Base-by-base conservation (phyloP, 2,329 filamentous ascomycete genomes). In the Calonectria pseudoreteaudii region DNA sequence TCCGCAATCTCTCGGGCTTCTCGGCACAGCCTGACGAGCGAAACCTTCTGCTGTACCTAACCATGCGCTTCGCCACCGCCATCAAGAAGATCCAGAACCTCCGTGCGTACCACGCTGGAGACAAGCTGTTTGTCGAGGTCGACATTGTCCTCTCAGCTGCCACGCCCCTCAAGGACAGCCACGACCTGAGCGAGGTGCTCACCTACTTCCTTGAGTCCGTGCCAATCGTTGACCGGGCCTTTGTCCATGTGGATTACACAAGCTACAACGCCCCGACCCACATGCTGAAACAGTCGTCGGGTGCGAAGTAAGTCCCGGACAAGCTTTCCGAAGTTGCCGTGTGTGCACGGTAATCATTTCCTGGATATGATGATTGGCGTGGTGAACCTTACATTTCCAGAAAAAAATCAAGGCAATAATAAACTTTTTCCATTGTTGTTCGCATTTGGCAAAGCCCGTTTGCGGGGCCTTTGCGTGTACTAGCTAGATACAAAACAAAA, bases 51-150 rank as follows among this genome's bases (percentile, higher is more conserved):
- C 88, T 98, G 1, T 98, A 98, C 85, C 90, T 98, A 78, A 97
- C 95, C 1, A 98, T 98, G 94, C 93, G 96, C 26, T 98, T 98
- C 82, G 95, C 95, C 58, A 95, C 94, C 78, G 94, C 94, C 16
- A 97, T 98, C 81, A 92, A 91, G 81, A 93, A 95, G 82, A 97
- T 97, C 74, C 95, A 97, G 82, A 95, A 95, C 38, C 86, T 97
- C 70, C 93, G 95, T 78, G 95, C 95, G 2, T 97, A 97, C 82
- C 95, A 97, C 80, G 92, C 93, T 0, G 95, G 95, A 31, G 95
- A 97, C 83, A 96, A 95, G 86, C 88, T 97, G 72, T 95, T 95
- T 76, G 94, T 96, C 31, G 89, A 90, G 81, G 94, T 96, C 14
- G 95, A 97, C 83, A 94, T 97, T 76, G 94, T 97, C 41, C 89